phyloP scores from a whole-genome alignment of 2,329 filamentous ascomycete genomes.

The Pestalotiopsis sp. region DNA sequence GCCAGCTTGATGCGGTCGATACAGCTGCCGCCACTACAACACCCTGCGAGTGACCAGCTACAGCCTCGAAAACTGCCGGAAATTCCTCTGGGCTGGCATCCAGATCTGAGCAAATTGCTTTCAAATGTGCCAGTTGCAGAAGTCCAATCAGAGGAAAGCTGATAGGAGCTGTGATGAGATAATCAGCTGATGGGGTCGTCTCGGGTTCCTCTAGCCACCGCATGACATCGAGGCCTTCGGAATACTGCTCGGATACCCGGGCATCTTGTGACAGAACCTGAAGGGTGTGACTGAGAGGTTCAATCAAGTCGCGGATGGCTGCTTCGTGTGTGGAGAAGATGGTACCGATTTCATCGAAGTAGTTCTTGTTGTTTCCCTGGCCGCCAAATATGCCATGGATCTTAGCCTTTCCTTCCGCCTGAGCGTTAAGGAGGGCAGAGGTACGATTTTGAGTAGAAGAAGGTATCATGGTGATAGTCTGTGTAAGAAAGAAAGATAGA shows the following conservation, averaged over 20 bases:
- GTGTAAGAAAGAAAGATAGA: not conserved
- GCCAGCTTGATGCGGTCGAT: conserved; percentile 32
- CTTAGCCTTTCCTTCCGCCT: conserved; percentile 16
- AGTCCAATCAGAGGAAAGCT: conserved; percentile 39
- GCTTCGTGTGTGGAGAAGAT: conserved; percentile 20
- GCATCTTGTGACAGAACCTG: conserved; percentile 19
- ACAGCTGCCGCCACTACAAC: conserved; percentile 35
- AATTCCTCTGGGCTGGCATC: conserved; percentile 16
- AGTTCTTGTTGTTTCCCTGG: conserved; percentile 24
- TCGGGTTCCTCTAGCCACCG: conserved; percentile 27
- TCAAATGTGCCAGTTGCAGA: conserved; percentile 24
- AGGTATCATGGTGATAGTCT: not conserved
- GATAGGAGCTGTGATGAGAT: conserved; percentile 34
- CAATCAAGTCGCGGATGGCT: conserved; percentile 16
- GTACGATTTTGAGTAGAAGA: not conserved
- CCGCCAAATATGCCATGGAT: conserved; percentile 23
- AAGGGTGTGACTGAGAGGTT: conserved; percentile 17
- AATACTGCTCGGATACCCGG: conserved; percentile 20
- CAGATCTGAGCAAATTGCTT: conserved; percentile 24
- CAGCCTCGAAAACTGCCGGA: conserved; percentile 11
- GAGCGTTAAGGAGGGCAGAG: conserved; percentile 6
- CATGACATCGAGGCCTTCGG: conserved; percentile 29
- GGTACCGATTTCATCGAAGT: conserved; percentile 21
- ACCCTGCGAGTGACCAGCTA: conserved; percentile 39
- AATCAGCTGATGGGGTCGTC: conserved; percentile 27